Percentiles rank a stretch among this genome's conserved stretches.
Evolutionary conservation across 352 stramenopile species (phyloP).

Genomic region (Phytopythium aichiense): DNA sequence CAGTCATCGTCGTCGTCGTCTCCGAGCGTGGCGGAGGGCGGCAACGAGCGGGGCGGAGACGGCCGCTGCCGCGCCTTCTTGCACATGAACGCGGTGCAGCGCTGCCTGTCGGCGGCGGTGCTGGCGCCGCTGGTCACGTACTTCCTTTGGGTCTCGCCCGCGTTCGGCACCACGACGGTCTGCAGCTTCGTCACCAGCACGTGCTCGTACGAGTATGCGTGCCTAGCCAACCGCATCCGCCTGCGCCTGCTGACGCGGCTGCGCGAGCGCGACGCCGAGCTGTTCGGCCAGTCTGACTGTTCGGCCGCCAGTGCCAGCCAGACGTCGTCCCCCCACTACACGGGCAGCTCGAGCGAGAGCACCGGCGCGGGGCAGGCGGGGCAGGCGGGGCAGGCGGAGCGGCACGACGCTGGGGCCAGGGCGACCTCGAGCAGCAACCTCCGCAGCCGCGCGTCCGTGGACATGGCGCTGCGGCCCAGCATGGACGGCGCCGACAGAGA

Average conservation of each 20-base stretch:
- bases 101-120: constrained; percentile 51
- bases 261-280: constrained; percentile 18
- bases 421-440: neutral
- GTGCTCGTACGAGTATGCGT: constrained; percentile 75
- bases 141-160: constrained; percentile 73
- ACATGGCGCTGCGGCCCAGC: neutral
- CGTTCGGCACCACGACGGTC: constrained; percentile 58
- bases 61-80: constrained; percentile 20
- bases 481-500: constrained; percentile 4
- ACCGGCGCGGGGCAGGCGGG: neutral
- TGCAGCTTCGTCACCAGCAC: constrained; percentile 62
- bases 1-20: constrained; percentile 1
- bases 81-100: constrained; percentile 52
- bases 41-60: constrained; percentile 5
- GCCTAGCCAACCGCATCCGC: constrained; percentile 63
- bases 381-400: neutral
- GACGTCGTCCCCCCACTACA: constrained; percentile 11
- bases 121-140: constrained; percentile 59
- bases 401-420: neutral
- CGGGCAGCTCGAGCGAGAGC: constrained; percentile 8
- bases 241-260: constrained; percentile 35
- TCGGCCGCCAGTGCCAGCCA: constrained; percentile 12
- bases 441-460: constrained; percentile 2
- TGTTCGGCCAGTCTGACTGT: neutral
- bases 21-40: constrained; percentile 1